These are phyloP conservation scores for Amanita rubescens DNA, from an alignment of 768 basidiomycete genomes.

Conservation along the genomic window DNA sequence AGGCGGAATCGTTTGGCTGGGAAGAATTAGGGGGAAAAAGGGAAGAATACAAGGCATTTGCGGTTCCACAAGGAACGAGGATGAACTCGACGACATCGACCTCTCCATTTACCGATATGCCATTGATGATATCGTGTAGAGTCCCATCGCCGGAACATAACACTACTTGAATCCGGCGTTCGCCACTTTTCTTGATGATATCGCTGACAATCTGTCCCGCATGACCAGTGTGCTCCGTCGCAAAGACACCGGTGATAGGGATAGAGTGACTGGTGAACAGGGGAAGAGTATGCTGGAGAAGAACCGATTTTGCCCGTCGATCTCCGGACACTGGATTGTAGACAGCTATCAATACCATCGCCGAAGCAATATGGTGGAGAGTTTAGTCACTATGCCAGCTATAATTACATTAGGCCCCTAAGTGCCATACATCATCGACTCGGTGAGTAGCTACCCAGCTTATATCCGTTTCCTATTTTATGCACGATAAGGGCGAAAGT, in stretches of 20 bases:
- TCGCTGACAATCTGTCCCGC: constrained; percentile 42
- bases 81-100: constrained; percentile 30
- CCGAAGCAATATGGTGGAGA: not conserved
- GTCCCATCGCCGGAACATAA: constrained; percentile 90
- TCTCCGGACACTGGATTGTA: constrained; percentile 77
- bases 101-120: constrained; percentile 27
- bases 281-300: constrained; percentile 57
- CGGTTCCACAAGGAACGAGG: constrained; percentile 77
- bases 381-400: too few species aligned
- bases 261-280: constrained; percentile 39
- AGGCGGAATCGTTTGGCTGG: constrained; percentile 20
- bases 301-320: constrained; percentile 45
- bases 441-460: too few species aligned
- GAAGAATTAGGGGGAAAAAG: constrained; percentile 48
- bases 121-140: constrained; percentile 79
- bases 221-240: constrained; percentile 47
- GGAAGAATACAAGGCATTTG: constrained; percentile 83
- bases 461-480: too few species aligned
- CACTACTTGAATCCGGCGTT: constrained; percentile 37
- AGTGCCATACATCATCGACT: too few species aligned
- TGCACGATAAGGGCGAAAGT: too few species aligned
- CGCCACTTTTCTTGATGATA: constrained; percentile 24
- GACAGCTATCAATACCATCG: constrained; percentile 50
- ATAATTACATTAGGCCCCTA: too few species aligned
- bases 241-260: constrained; percentile 31